Evolutionary conservation across 768 basidiomycete species (phyloP).

Genomic region (Stropharia rugosoannulata): DNA sequence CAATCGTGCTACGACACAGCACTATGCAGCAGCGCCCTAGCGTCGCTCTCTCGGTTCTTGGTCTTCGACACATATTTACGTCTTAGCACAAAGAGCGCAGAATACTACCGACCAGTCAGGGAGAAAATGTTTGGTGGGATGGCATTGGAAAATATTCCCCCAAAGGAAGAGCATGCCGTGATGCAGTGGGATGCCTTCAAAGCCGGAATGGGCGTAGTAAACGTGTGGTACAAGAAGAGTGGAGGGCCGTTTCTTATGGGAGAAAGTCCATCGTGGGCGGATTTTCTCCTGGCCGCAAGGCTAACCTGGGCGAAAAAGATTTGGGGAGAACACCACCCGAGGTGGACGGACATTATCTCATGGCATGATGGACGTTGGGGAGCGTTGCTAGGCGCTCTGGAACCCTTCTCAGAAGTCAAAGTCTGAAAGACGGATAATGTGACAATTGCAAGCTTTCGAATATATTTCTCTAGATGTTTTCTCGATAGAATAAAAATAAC

Average conservation of each 20-base stretch:
- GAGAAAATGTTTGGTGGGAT: background rate
- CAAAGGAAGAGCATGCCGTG: too few relatives aligned
- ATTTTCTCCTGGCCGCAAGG: slow-evolving; percentile 6
- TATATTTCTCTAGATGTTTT: too few relatives aligned
- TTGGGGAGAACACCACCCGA: slow-evolving; percentile 28
- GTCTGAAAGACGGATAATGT: too few relatives aligned
- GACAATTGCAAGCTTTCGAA: too few relatives aligned
- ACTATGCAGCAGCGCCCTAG: too few relatives aligned
- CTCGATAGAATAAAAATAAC: too few relatives aligned
- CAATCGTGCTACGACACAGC: background rate
- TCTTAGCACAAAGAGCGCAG: too few relatives aligned
- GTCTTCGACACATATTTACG: slow-evolving; percentile 15
- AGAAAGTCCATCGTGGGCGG: background rate
- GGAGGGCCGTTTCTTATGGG: background rate
- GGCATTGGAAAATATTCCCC: background rate
- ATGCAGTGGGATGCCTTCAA: too few relatives aligned
- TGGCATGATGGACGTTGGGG: slow-evolving; percentile 16
- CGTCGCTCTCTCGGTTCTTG: slow-evolving; percentile 15
- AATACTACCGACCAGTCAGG: background rate
- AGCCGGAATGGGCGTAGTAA: too few relatives aligned
- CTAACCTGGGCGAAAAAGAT: slow-evolving; percentile 25
- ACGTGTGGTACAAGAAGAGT: too few relatives aligned
- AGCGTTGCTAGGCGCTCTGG: background rate
- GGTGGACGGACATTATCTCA: slow-evolving; percentile 30
- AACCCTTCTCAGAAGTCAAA: too few relatives aligned